Percentiles rank a stretch among this genome's conserved stretches.
phyloP scores from a whole-genome alignment of 1,284 basidiomycete genomes.

The Apiotrichum gamsii region DNA sequence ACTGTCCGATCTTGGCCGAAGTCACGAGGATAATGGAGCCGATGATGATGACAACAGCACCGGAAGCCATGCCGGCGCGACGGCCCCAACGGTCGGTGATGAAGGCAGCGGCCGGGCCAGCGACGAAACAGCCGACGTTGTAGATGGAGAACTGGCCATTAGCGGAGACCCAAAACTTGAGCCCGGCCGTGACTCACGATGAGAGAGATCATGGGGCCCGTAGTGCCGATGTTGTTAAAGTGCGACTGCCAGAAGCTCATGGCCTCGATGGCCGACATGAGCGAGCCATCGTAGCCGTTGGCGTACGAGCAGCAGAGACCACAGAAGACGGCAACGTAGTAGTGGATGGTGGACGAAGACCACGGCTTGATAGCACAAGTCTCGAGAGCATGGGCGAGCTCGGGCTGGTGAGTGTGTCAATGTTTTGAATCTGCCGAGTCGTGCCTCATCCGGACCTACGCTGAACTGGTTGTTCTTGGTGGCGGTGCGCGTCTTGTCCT shows the following conservation, averaged over 20 bases:
- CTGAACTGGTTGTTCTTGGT: not conserved
- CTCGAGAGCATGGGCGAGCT: not conserved
- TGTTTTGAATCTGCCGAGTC: too few relatives aligned
- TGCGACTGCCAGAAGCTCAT: not conserved
- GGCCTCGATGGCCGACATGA: not conserved
- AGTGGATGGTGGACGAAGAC: not conserved
- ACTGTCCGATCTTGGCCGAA: conserved; percentile 28
- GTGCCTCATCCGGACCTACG: not conserved
- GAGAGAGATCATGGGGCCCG: not conserved
- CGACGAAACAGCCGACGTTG: not conserved
- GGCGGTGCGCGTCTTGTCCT: not conserved
- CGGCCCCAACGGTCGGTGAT: conserved; percentile 51
- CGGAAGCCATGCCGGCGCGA: conserved; percentile 54
- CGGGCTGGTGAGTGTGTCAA: not conserved
- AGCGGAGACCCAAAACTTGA: not conserved
- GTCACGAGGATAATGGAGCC: conserved; percentile 40
- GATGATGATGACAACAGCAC: conserved; percentile 47
- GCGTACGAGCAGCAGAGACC: not conserved
- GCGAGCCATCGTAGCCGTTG: conserved; percentile 5
- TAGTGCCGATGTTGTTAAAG: not conserved
- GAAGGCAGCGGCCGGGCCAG: conserved; percentile 2
- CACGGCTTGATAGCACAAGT: not conserved
- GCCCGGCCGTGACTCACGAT: too few relatives aligned
- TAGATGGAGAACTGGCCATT: not conserved
- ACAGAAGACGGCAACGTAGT: not conserved